Conservation (phyloP, 495 filamentous ascomycete species). For the Letharia lupina region DNA sequence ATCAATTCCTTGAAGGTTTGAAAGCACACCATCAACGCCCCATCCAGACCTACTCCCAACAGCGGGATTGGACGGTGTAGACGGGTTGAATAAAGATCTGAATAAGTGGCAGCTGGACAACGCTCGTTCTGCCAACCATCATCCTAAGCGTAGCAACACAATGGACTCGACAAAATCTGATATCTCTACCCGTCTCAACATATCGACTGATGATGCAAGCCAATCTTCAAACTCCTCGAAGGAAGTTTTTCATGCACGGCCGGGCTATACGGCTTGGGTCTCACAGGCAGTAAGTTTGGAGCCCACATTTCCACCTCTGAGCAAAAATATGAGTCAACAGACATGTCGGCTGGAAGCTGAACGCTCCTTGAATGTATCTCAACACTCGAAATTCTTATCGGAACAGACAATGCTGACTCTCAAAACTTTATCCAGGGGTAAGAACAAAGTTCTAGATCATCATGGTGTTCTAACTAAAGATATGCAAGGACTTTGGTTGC, state of each 20-base stretch:
- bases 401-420: not conserved
- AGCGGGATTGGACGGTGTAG: slow-evolving; percentile 52
- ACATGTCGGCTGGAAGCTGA: too few relatives aligned
- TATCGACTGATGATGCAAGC: slow-evolving; percentile 39
- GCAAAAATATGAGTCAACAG: too few relatives aligned
- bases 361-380: too few relatives aligned
- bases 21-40: slow-evolving; percentile 82
- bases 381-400: too few relatives aligned
- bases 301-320: too few relatives aligned
- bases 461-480: not conserved
- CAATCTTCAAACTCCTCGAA: slow-evolving; percentile 39
- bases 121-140: slow-evolving; percentile 34
- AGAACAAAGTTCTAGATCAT: not conserved
- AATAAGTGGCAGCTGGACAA: slow-evolving; percentile 51
- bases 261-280: slow-evolving; percentile 93
- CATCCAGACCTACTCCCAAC: slow-evolving; percentile 46
- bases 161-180: slow-evolving; percentile 49
- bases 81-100: slow-evolving; percentile 57
- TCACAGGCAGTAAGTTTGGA: not conserved
- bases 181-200: slow-evolving; percentile 22
- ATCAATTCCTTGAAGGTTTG: slow-evolving; percentile 43
- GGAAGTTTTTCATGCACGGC: slow-evolving; percentile 65
- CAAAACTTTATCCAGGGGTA: not conserved
- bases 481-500: slow-evolving; percentile 68
- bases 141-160: slow-evolving; percentile 49